Evolutionary conservation across 495 filamentous ascomycete genomes (phyloP).

Genomic region (Physcia stellaris): DNA sequence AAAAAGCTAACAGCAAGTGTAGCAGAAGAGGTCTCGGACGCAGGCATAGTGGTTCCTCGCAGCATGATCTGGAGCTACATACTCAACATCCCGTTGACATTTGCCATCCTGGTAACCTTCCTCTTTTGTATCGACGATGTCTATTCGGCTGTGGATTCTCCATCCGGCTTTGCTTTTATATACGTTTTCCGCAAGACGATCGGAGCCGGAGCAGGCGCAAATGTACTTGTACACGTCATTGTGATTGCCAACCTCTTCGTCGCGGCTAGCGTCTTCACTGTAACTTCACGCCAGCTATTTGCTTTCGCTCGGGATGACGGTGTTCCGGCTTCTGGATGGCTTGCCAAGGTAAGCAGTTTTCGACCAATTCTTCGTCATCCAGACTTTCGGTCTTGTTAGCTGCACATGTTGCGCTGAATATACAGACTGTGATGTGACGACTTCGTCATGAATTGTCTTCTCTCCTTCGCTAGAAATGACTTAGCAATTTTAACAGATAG

Average conservation of each 20-base stretch:
- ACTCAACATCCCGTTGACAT: conserved; percentile 23
- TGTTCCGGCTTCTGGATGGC: conserved; percentile 36
- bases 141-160: conserved; percentile 10
- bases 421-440: too few species aligned
- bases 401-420: too few species aligned
- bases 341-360: too few species aligned
- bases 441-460: too few species aligned
- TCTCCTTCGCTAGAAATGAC: too few species aligned
- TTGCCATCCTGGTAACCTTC: conserved; percentile 22
- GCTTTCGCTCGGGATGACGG: conserved; percentile 42
- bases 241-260: conserved; percentile 32
- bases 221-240: conserved; percentile 31
- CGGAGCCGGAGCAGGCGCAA: conserved; percentile 23
- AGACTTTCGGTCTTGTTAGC: too few species aligned
- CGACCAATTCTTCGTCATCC: too few species aligned
- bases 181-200: conserved; percentile 39
- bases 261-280: conserved; percentile 34
- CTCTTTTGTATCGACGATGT: conserved; percentile 27
- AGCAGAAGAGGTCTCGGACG: conserved; percentile 27
- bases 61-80: conserved; percentile 23
- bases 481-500: neutral
- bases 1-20: conserved; percentile 1
- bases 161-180: conserved; percentile 33
- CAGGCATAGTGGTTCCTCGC: conserved; percentile 20
- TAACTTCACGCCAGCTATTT: conserved; percentile 39